Evolutionary conservation across 2,329 filamentous ascomycete genomes (phyloP).

Genomic region (Cordyceps fumosorosea): DNA sequence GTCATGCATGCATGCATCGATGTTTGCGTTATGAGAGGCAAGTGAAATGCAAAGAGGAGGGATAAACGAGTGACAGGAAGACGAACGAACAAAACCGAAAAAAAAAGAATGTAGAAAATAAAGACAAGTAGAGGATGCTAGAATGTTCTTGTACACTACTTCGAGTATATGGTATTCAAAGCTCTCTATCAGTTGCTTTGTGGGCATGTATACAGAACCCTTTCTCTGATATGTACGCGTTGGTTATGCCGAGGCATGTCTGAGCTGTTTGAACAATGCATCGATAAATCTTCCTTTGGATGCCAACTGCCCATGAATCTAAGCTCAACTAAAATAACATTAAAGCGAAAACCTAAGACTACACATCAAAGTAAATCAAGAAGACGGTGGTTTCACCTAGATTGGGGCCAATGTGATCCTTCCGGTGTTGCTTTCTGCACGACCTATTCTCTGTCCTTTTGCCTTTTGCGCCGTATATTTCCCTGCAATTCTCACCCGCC

Average conservation of each 20-base stretch:
- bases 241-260: not conserved
- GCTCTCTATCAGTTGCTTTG: not conserved
- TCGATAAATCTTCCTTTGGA: not conserved
- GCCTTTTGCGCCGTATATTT: not conserved
- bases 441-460: not conserved
- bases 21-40: not conserved
- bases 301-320: not conserved
- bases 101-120: not conserved
- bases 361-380: not conserved
- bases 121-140: not conserved
- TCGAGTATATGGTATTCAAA: not conserved
- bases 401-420: not conserved
- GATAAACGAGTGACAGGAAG: not conserved
- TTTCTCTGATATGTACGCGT: not conserved
- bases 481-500: constrained; percentile 18
- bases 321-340: not conserved
- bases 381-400: not conserved
- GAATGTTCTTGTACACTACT: not conserved
- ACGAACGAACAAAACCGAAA: not conserved
- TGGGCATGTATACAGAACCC: too few species aligned
- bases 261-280: not conserved
- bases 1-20: not conserved
- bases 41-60: not conserved
- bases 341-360: not conserved
- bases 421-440: not conserved